Percentiles rank a stretch among this genome's conserved stretches.
Conservation (phyloP, 768 basidiomycete genomes). For the Goffeauzyma gilvescens region DNA sequence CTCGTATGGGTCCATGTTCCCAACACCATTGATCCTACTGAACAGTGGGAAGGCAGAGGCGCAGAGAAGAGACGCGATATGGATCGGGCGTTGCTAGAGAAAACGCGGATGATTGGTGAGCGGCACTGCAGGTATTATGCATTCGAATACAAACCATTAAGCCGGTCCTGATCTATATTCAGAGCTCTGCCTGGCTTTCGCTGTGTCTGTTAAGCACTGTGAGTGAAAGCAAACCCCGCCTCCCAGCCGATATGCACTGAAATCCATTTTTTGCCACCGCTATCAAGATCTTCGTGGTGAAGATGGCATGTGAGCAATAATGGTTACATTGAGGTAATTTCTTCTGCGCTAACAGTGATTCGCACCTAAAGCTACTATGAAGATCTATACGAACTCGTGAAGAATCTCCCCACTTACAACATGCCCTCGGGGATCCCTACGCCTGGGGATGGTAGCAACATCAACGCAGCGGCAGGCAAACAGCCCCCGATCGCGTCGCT, state of each 20-base stretch:
- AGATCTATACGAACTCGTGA: constrained; percentile 27
- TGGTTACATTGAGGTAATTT: not conserved
- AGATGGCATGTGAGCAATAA: constrained; percentile 30
- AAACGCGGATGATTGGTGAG: constrained; percentile 2
- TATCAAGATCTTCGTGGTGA: constrained; percentile 22
- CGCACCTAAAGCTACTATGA: constrained; percentile 18
- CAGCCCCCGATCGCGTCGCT: not conserved
- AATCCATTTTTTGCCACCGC: not conserved
- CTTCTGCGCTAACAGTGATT: not conserved
- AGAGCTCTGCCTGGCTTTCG: constrained; percentile 22
- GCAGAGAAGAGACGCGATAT: not conserved
- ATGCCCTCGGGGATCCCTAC: constrained; percentile 2
- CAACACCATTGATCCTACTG: not conserved
- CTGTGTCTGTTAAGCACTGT: constrained; percentile 30
- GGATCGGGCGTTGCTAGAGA: constrained; percentile 4
- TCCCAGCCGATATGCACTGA: not conserved
- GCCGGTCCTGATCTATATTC: no score
- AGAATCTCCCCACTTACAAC: constrained; percentile 14
- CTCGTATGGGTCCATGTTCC: constrained; percentile 27
- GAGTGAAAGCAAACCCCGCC: no score
- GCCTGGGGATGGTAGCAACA: not conserved
- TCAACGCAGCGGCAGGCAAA: not conserved
- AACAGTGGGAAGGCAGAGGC: not conserved
- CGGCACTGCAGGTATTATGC: no score
- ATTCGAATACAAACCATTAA: no score